These are phyloP conservation scores for Xylogone sp. DNA, from an alignment of 2,329 filamentous ascomycete species.

Conservation along the genomic window DNA sequence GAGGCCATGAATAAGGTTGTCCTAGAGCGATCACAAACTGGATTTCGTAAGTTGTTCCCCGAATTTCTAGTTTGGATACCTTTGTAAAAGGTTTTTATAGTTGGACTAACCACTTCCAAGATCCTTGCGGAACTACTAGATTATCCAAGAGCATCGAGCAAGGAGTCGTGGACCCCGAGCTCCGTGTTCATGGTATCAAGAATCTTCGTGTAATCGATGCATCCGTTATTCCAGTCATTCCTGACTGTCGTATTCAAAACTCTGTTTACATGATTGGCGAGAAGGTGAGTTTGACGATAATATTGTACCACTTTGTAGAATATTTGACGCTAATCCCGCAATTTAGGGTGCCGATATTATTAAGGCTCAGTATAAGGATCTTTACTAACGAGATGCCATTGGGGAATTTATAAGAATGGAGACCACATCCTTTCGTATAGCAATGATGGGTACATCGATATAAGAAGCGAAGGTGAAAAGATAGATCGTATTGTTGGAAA, in stretches of 20 bases:
- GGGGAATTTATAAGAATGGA: too few relatives aligned
- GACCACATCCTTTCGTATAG: too few relatives aligned
- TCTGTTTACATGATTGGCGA: conserved; percentile 57
- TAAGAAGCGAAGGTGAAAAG: too few relatives aligned
- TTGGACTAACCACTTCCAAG: conserved; percentile 14
- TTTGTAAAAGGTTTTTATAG: too few relatives aligned
- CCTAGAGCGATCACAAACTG: conserved; percentile 56
- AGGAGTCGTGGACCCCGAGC: conserved; percentile 46
- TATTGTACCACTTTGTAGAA: background rate
- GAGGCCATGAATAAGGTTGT: conserved; percentile 53
- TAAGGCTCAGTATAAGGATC: conserved; percentile 36
- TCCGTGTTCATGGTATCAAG: conserved; percentile 50
- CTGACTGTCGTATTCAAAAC: conserved; percentile 56
- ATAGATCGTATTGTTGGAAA: too few relatives aligned
- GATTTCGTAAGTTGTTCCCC: conserved; percentile 34
- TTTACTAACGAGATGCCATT: too few relatives aligned
- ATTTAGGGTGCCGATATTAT: conserved; percentile 38
- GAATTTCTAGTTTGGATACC: background rate
- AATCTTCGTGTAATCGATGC: conserved; percentile 53
- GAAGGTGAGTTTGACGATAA: conserved; percentile 30
- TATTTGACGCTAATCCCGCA: background rate
- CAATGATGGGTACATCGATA: too few relatives aligned
- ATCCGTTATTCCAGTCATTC: conserved; percentile 50
- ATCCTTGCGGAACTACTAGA: conserved; percentile 53
- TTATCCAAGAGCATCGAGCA: conserved; percentile 47